Evolutionary conservation across 495 filamentous ascomycete species (phyloP).

Genomic region (Xylaria scruposa): DNA sequence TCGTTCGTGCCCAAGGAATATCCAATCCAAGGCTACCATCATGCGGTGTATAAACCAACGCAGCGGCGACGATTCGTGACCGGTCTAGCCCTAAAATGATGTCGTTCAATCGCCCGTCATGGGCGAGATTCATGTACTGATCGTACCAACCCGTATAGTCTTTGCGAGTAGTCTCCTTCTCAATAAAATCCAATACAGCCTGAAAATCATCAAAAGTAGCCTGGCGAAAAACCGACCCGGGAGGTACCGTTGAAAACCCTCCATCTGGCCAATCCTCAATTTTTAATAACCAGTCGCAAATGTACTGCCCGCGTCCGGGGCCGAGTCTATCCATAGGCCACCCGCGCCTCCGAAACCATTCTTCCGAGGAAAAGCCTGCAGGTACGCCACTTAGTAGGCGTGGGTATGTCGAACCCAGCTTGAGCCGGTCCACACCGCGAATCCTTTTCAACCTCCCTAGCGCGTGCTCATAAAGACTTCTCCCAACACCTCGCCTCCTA

Average conservation of each 20-base stretch:
- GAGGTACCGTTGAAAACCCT: constrained; percentile 38
- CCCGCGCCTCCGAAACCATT: constrained; percentile 64
- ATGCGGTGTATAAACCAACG: constrained; percentile 60
- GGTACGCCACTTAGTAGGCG: constrained; percentile 65
- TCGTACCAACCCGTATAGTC: constrained; percentile 62
- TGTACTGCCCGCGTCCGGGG: constrained; percentile 53
- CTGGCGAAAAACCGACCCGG: constrained; percentile 51
- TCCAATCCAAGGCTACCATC: constrained; percentile 61
- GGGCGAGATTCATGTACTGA: constrained; percentile 57
- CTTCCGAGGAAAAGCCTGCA: constrained; percentile 50
- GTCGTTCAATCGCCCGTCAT: constrained; percentile 53
- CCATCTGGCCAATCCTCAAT: constrained; percentile 59
- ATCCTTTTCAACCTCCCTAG: constrained; percentile 58
- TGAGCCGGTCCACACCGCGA: constrained; percentile 60
- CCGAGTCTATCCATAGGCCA: constrained; percentile 59
- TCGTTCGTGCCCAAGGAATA: constrained; percentile 64
- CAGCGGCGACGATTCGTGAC: constrained; percentile 57
- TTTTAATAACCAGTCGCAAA: constrained; percentile 63
- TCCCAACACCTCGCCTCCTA: constrained; percentile 61
- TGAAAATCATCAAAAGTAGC: constrained; percentile 61
- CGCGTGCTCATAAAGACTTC: constrained; percentile 63
- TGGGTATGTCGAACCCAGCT: constrained; percentile 67
- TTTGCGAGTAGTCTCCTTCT: constrained; percentile 49
- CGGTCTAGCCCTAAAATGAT: constrained; percentile 56
- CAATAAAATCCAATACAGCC: constrained; percentile 60